A percentile compares a stretch with the other conserved stretches of the same genome.
phyloP scores from a whole-genome alignment of 352 stramenopile species.

The Aphanomyces invadans region DNA sequence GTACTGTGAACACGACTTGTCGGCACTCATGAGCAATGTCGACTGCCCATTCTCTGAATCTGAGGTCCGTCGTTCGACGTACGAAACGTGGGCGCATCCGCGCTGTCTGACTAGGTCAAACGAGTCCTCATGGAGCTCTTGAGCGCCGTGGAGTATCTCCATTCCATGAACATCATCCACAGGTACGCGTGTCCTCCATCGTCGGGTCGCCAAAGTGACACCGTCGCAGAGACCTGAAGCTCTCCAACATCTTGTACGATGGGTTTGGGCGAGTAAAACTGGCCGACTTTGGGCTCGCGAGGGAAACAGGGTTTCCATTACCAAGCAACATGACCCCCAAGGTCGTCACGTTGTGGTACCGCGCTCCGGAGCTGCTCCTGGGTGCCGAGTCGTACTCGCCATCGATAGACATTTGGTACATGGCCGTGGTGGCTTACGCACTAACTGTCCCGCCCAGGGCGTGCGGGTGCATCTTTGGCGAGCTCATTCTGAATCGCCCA shows the following conservation, averaged over 20 bases:
- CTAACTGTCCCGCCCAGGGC: no score
- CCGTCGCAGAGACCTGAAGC: conserved; percentile 92
- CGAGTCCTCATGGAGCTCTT: conserved; percentile 18
- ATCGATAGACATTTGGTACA: conserved; percentile 89
- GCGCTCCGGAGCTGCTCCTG: conserved; percentile 88
- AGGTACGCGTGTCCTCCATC: conserved; percentile 22
- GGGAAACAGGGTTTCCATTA: conserved; percentile 29
- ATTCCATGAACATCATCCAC: conserved; percentile 27
- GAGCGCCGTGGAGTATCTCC: conserved; percentile 14
- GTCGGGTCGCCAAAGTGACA: no score
- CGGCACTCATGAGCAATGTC: conserved; percentile 52
- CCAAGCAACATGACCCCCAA: conserved; percentile 44
- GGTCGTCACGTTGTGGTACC: conserved; percentile 94
- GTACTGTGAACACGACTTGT: conserved; percentile 82
- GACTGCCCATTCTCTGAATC: conserved; percentile 65
- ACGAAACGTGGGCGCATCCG: conserved; percentile 26
- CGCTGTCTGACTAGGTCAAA: background rate
- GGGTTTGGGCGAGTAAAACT: conserved; percentile 57
- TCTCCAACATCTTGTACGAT: conserved; percentile 90
- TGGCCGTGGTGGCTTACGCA: background rate
- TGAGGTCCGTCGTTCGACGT: conserved; percentile 42
- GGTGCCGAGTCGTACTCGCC: conserved; percentile 76
- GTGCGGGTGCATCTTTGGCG: conserved; percentile 49
- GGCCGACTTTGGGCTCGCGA: conserved; percentile 49
- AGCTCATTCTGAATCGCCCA: conserved; percentile 47